Conservation (phyloP, 2,329 filamentous ascomycete genomes). For the Fusarium sp. region DNA sequence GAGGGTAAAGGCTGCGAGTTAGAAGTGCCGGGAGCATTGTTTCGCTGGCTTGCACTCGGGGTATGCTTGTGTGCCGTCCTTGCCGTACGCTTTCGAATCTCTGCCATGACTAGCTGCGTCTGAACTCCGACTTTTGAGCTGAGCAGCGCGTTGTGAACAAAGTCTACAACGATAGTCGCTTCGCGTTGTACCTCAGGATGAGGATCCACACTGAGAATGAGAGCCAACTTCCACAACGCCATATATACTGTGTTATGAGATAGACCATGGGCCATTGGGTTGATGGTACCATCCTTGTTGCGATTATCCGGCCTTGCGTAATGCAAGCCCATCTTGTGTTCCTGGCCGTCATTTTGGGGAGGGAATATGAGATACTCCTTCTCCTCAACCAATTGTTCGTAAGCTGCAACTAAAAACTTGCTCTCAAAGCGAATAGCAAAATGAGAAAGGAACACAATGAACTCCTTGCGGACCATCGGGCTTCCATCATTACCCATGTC, state of each 20-base stretch:
- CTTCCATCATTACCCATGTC: conserved; percentile 95
- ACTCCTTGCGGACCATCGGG: conserved; percentile 91
- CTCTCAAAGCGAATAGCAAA: conserved; percentile 91
- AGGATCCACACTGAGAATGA: conserved; percentile 92
- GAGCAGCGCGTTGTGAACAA: conserved; percentile 80
- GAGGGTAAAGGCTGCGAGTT: conserved; percentile 60
- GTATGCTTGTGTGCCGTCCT: conserved; percentile 59
- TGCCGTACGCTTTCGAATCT: conserved; percentile 68
- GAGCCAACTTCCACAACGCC: conserved; percentile 91
- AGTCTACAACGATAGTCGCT: conserved; percentile 86
- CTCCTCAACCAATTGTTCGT: conserved; percentile 89
- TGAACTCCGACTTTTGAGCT: conserved; percentile 78
- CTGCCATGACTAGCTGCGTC: conserved; percentile 78
- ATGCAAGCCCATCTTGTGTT: conserved; percentile 71
- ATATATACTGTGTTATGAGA: conserved; percentile 92
- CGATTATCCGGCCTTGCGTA: conserved; percentile 67
- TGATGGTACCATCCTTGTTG: conserved; percentile 67
- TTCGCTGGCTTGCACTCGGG: conserved; percentile 56
- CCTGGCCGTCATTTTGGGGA: conserved; percentile 64
- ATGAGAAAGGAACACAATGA: conserved; percentile 91
- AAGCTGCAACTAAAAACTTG: conserved; percentile 91
- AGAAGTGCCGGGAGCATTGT: conserved; percentile 52
- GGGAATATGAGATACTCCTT: conserved; percentile 72
- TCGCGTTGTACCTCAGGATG: conserved; percentile 92
- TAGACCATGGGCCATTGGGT: conserved; percentile 66